Percentiles rank a stretch among this genome's conserved stretches.
Conservation (phyloP, 2,329 filamentous ascomycete species). For the Nectriaceae sp. region DNA sequence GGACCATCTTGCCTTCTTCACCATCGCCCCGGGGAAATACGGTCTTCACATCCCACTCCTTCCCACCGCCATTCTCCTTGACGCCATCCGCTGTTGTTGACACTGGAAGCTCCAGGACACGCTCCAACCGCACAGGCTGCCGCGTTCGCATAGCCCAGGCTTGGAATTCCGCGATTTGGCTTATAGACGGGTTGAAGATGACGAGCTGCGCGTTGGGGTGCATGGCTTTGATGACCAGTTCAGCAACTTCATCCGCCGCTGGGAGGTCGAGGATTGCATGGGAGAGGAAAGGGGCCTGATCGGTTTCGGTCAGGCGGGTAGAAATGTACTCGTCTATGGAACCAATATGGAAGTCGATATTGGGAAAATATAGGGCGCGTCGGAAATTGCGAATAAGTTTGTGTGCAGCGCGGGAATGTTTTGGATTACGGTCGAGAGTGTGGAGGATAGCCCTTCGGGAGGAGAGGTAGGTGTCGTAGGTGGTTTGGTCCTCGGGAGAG, state of each 20-base stretch:
- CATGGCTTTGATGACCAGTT: slow-evolving; percentile 57
- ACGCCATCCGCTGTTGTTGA: slow-evolving; percentile 42
- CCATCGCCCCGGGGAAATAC: slow-evolving; percentile 35
- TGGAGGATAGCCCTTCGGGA: slow-evolving; percentile 70
- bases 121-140: slow-evolving; percentile 58
- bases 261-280: slow-evolving; percentile 77
- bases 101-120: slow-evolving; percentile 58
- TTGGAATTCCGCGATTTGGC: slow-evolving; percentile 69
- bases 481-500: slow-evolving; percentile 28
- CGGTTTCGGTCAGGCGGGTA: slow-evolving; percentile 46
- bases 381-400: slow-evolving; percentile 67
- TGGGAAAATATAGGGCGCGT: slow-evolving; percentile 66
- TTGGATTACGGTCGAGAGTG: slow-evolving; percentile 66
- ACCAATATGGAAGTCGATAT: slow-evolving; percentile 74
- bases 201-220: slow-evolving; percentile 65
- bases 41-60: slow-evolving; percentile 64
- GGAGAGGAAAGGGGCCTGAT: slow-evolving; percentile 62
- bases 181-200: slow-evolving; percentile 76
- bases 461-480: slow-evolving; percentile 47
- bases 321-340: slow-evolving; percentile 65
- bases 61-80: slow-evolving; percentile 51
- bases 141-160: slow-evolving; percentile 49
- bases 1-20: slow-evolving; percentile 28
- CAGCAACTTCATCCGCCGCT: slow-evolving; percentile 51
- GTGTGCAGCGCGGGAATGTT: slow-evolving; percentile 65